These are phyloP conservation scores for Backusella circina DNA, from an alignment of 192 early-diverging fungal genomes.

Conservation along the genomic window DNA sequence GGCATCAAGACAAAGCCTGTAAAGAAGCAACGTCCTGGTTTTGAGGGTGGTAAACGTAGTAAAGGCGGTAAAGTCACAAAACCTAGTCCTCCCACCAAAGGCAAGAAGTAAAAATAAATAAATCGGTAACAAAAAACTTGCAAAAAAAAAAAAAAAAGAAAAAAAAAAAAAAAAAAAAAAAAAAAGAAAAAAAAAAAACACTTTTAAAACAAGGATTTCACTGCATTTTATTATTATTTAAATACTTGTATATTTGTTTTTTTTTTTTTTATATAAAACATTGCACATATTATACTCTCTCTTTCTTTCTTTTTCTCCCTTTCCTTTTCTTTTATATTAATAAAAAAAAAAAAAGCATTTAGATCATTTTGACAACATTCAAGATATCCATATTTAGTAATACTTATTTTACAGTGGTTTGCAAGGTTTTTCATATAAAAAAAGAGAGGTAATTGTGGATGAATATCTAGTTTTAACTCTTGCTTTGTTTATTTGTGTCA, in stretches of 20 bases:
- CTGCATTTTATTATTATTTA: no score
- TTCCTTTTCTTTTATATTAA: background rate
- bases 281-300: no score
- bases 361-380: no score
- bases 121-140: no score
- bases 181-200: background rate
- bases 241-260: background rate
- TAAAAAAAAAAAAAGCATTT: no score
- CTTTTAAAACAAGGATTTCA: no score
- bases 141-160: background rate
- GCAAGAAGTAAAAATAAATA: slow-evolving; percentile 10
- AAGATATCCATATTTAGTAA: no score
- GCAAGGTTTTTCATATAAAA: no score
- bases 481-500: no score
- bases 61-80: slow-evolving; percentile 14
- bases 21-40: slow-evolving; percentile 35
- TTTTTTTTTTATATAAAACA: background rate
- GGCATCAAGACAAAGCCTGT: slow-evolving; percentile 28
- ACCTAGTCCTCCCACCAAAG: slow-evolving; percentile 1
- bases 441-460: no score
- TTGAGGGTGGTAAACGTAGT: slow-evolving; percentile 34
- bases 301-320: background rate
- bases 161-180: background rate
- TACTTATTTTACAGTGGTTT: no score
- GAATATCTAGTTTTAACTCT: no score